Evolutionary conservation across 176 grass and related monocot species (phyloP).

Genomic region (Zea mays): Zm-B73-REFERENCE-NAM-5.0 NC_050100.1:198103501-198104000

Average conservation of each 20-base stretch:
- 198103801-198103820: slow-evolving; percentile 15
- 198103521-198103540: slow-evolving; percentile 13
- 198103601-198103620: slow-evolving; percentile 28
- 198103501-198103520: slow-evolving; percentile 1
- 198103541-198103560: slow-evolving; percentile 16
- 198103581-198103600: neutral
- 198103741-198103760: neutral
- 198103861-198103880: neutral
- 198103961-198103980: neutral
- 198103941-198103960: neutral
- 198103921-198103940: neutral
- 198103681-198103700: slow-evolving; percentile 26
- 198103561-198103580: slow-evolving; percentile 25
- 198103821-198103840: slow-evolving; percentile 15
- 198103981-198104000: neutral
- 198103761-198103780: slow-evolving; percentile 7
- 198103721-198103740: neutral
- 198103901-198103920: slow-evolving; percentile 6
- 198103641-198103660: slow-evolving; percentile 8
- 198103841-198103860: neutral
- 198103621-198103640: neutral
- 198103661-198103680: neutral
- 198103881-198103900: neutral
- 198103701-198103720: slow-evolving; percentile 10
- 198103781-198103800: neutral